Evolutionary conservation across 2,329 filamentous ascomycete genomes (phyloP), one percentile per base, ranked within the genome.

Genomic region (Ophiostoma perfectum): DNA sequence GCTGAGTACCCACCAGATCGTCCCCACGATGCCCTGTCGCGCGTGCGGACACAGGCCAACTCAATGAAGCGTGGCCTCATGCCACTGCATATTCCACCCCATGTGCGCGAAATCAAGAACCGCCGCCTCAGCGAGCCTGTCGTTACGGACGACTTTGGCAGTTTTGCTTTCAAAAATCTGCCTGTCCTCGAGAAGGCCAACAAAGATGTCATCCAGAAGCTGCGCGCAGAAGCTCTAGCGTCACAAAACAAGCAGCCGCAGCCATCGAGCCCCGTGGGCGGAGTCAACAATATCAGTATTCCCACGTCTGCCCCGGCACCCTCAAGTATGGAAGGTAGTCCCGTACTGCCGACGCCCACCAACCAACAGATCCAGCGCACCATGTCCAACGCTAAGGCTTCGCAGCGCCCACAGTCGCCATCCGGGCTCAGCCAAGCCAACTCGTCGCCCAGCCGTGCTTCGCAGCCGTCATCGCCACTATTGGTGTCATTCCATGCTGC

Each of bases 181-280:
- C 93, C 94, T 0, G 94, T 98, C 27, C 83, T 99, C 18, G 95
- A 98, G 75, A 98, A 97, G 78, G 95, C 95, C 67, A 99, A 99
- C 79, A 99, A 99, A 77, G 95, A 99, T 74, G 93, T 98, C 42
- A 97, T 99, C 44, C 93, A 98, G 74, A 98, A 98, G 77, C 82
- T 99, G 69, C 89, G 93, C 11, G 92, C 93, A 36, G 93, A 98
- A 78, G 93, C 95, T 3, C 84, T 97, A 80, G 93, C 86, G 2
- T 79, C 82, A 1, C 86, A 88, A 72, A 85, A 78, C 74, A 88
- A 88, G 74, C 71, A 72, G 44, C 67, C 58, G 60, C 78, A 80
- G 45, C 76, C 78, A 4, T 74, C 78, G 44, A 84, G 81, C 69
- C 81, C 83, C 1, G 79, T 80, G 66, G 78, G 78, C 27, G 41